Evolutionary conservation across 768 basidiomycete genomes (phyloP), one percentile per base, ranked within the genome.

Genomic region (Hemileccinum rubropunctum): DNA sequence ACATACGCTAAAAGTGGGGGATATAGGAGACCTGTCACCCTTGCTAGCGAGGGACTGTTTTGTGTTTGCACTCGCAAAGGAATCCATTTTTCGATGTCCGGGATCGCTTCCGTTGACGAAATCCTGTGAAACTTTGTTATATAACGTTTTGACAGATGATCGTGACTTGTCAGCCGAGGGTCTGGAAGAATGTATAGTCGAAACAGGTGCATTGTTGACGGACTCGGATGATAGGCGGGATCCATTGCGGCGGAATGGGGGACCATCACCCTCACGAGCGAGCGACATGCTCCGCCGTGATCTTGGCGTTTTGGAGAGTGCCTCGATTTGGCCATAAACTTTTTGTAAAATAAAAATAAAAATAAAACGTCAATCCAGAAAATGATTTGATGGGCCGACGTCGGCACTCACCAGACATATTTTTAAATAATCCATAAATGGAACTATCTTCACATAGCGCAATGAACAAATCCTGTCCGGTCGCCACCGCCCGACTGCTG

Each of bases 401-500:
- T 47, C 23, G 33, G 27, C 23, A 45, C 77, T 56, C 56, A 91
- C 94, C 88, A 73, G 88, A 81, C 88, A 95, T 89, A 20, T 79
- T 76, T 69, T 83, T 90, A 71, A 95, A 94, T 51, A 89, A 76
- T 23, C 79, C 80, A 71, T 92, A 97, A 42, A 95, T 80, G 42
- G 83, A 76, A 57, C 90, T 85, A 68, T 97, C 95, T 70, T 97
- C 95, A 53, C 91, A 93, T 14, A 97, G 75, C 1, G 92, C 92
- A 15, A 84, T 77, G 65, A 92, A 94, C 39, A 98, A 72, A 66
- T 97, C 93, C 52, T 89, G 83, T 9, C 81, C 75, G 10, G 82
- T 84, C 20, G 93, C 94, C 20, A 72, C 73, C 4, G 85, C 78
- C 42, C 86, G 81, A 60, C 87, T 86, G 57, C 91, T 90, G 67